These are phyloP conservation scores for Rasamsonia emersonii DNA, from an alignment of 2,329 filamentous ascomycete species.

Conservation along the genomic window DNA sequence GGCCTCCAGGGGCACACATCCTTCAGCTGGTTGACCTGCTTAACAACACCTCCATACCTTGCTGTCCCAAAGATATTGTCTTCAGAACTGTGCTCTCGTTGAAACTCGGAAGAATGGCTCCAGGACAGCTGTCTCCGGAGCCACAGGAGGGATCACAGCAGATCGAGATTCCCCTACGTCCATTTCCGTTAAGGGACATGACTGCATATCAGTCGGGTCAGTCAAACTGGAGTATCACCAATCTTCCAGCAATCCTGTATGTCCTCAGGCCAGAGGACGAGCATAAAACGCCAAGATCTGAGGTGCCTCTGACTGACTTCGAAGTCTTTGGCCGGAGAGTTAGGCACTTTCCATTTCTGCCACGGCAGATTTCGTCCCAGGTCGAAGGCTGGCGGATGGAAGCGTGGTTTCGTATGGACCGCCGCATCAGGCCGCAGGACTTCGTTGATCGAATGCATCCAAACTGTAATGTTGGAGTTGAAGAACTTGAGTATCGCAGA, in stretches of 20 bases:
- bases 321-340: slow-evolving; percentile 10
- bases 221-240: slow-evolving; percentile 14
- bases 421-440: slow-evolving; percentile 14
- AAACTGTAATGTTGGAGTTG: slow-evolving; percentile 3
- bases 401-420: slow-evolving; percentile 18
- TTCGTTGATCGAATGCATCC: slow-evolving; percentile 17
- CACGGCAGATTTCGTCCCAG: slow-evolving; percentile 13
- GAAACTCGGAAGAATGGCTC: too few relatives aligned
- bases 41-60: too few relatives aligned
- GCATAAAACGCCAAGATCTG: slow-evolving; percentile 1
- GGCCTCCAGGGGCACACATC: too few relatives aligned
- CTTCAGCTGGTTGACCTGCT: too few relatives aligned
- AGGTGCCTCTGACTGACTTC: slow-evolving; percentile 8
- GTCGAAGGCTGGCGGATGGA: slow-evolving; percentile 18
- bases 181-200: too few relatives aligned
- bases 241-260: slow-evolving; percentile 21
- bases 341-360: slow-evolving; percentile 10
- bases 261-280: slow-evolving; percentile 9
- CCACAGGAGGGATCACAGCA: too few relatives aligned
- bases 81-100: too few relatives aligned
- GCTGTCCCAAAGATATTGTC: too few relatives aligned
- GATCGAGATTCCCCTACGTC: too few relatives aligned
- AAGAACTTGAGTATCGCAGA: slow-evolving; percentile 9
- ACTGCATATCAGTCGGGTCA: slow-evolving; percentile 12
- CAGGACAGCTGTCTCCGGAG: too few relatives aligned